These are phyloP conservation scores for Dactylellina leptospora DNA, from an alignment of 2,329 filamentous ascomycete genomes.

Conservation along the genomic window DNA sequence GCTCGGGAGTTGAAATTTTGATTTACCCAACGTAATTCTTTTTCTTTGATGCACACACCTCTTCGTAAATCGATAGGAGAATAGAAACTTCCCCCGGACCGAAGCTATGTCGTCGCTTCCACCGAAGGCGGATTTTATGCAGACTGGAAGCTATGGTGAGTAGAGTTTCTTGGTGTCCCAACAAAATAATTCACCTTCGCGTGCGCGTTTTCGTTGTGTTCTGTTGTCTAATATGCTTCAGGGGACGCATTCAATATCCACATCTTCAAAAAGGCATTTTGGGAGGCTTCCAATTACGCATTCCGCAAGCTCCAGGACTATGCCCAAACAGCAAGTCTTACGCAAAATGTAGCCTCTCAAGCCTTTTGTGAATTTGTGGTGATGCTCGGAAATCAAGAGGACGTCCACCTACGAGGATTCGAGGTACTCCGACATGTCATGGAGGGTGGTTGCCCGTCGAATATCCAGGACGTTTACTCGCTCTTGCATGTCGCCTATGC, in stretches of 20 bases:
- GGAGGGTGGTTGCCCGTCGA: background rate
- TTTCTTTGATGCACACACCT: too few relatives aligned
- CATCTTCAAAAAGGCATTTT: background rate
- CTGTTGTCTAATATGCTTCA: background rate
- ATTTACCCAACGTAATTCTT: too few relatives aligned
- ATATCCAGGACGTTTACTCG: conserved; percentile 1
- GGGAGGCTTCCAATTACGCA: background rate
- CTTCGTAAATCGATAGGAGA: too few relatives aligned
- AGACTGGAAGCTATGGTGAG: background rate
- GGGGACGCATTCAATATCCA: background rate
- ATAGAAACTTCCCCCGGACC: background rate
- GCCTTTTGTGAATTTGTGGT: conserved; percentile 1
- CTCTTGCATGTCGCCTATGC: conserved; percentile 6
- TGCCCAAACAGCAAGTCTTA: background rate
- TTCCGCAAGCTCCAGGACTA: background rate
- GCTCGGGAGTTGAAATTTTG: too few relatives aligned
- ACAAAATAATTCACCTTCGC: too few relatives aligned
- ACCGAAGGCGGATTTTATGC: conserved; percentile 9
- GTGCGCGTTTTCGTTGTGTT: background rate
- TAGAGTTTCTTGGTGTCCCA: background rate
- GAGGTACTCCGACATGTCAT: background rate
- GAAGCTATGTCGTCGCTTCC: conserved; percentile 5
- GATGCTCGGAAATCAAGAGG: background rate
- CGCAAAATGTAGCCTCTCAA: background rate
- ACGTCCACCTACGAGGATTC: background rate